phyloP scores from a whole-genome alignment of 805 yeast genomes.

The Teunomyces panamensis region DNA sequence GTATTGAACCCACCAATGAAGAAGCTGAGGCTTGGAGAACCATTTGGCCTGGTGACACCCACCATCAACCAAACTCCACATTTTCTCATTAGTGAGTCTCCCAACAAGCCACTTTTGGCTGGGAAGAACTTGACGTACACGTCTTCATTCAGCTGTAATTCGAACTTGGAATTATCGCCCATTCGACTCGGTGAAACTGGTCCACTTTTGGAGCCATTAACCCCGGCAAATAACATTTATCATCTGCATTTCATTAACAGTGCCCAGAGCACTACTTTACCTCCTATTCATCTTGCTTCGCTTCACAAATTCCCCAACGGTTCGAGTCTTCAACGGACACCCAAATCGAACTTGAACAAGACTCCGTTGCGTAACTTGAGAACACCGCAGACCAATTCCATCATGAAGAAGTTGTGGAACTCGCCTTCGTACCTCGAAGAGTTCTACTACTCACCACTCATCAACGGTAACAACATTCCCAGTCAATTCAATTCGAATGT shows the following conservation, averaged over 20 bases:
- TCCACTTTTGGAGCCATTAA: conserved; percentile 62
- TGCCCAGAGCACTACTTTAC: not conserved
- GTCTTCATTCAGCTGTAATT: conserved; percentile 63
- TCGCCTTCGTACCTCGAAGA: conserved; percentile 68
- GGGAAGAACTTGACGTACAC: conserved; percentile 50
- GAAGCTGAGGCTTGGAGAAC: conserved; percentile 14
- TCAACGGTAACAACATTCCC: conserved; percentile 5
- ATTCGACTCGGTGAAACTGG: conserved; percentile 57
- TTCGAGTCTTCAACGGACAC: conserved; percentile 15
- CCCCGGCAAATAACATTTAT: conserved; percentile 37
- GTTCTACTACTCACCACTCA: conserved; percentile 50
- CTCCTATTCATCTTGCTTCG: conserved; percentile 1
- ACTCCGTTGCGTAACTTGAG: conserved; percentile 37
- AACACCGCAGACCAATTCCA: conserved; percentile 43
- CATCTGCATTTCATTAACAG: conserved; percentile 6
- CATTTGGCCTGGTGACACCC: conserved; percentile 6
- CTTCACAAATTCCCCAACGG: conserved; percentile 2
- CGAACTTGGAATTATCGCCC: conserved; percentile 64
- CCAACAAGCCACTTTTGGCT: conserved; percentile 39
- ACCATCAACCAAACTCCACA: conserved; percentile 15
- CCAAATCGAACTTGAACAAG: conserved; percentile 28
- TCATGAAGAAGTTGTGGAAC: conserved; percentile 55
- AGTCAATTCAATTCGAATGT: conserved; percentile 9
- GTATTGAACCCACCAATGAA: conserved; percentile 13
- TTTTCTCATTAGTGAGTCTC: conserved; percentile 30